Evolutionary conservation across 2,329 filamentous ascomycete species (phyloP), one percentile per base, ranked within the genome.

Genomic region (Bipolaris oryzae): DNA sequence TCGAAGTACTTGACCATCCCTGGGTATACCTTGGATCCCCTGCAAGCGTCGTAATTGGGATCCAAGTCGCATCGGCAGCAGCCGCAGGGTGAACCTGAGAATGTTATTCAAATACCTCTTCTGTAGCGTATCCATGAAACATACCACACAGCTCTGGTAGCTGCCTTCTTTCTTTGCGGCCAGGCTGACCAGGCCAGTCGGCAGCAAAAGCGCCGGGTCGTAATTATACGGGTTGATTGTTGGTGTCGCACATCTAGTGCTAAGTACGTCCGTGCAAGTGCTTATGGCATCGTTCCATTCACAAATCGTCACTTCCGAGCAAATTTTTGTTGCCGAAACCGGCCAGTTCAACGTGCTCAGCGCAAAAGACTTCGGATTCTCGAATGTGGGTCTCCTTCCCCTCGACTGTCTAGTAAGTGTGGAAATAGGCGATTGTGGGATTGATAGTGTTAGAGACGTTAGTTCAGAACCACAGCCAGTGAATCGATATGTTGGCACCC

Each of bases 1-100:
- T 45, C 16, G 43, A 34, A 45, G 28, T 45, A n/a, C 25, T 16
- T 3, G 43, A 45, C 43, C 43, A 45, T 7, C 43, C 43, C 28
- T 45, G 16, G n/a, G 43, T 45, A 34, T 34, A 45, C 43, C 43
- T 45, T 21, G 43, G 43, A 21, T 45, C 28, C 13, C 43, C 43
- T 15, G 9, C 11, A 21, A 45, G 43, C 16, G 43, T 45, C 5
- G 43, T 45, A n/a, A 45, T 34, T 5, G 28, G 43, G 3, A 45
- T 21, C 43, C 28, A 45, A 20, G 43, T 45, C 43, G 5, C 43
- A 7, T 9, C 28, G 3, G 28, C 43, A 45, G 28, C 43, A 20
- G 43, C 43, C 43, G 16, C 43, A 15, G 16, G 43, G 21, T 45
- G 43, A 33, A 45, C 7, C 28, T 45, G 10, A 7, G 15, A 10